Evolutionary conservation across 108 stramenopile species (phyloP), one percentile per base, ranked within the genome.

Genomic region (Heterococcus sp.): DNA sequence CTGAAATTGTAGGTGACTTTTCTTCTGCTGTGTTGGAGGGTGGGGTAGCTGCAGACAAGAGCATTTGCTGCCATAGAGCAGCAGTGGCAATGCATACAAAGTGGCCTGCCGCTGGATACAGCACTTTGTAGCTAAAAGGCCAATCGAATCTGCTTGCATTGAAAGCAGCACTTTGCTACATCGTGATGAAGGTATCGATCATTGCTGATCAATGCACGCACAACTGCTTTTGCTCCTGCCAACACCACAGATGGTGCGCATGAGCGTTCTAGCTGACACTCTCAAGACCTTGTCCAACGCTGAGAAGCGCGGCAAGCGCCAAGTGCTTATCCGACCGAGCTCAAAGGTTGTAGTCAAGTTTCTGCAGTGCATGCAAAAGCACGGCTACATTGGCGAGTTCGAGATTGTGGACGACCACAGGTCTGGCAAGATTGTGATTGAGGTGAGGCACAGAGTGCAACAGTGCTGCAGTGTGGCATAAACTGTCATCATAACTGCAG

Each of bases 331-430:
- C 89, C 94, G 98, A 40, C 98, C 98, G 65, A 94, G 92, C 64
- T 96, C 95, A 73, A 99, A 99, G 95, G 98, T 99, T 68, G 92
- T 98, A 71, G 87, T 99, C 87, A 98, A 98, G 92, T 99, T 99
- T 91, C 92, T 99, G 88, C 94, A 94, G 85, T 91, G 92, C 75
- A 99, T 99, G 98, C 98, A 99, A 92, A 92, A 95, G 88, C 92
- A 98, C 90, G 98, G 98, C 81, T 99, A 99, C 95, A 98, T 99
- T 88, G 98, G 97, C 35, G 98, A 99, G 90, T 98, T 99, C 83
- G 96, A 97, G 91, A 96, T 99, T 88, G 86, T 99, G 75, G 98
- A 99, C 78, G 98, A 99, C 90, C 98, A 99, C 91, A 92, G 98
- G 80, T 86, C 94, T 72, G 93, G 95, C 85, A 99, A 99, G 92